These are phyloP conservation scores for Bryoerythrophyllum caledonicum DNA, from an alignment of 225 moss, liverwort and hornwort species.

Conservation along the genomic window DNA sequence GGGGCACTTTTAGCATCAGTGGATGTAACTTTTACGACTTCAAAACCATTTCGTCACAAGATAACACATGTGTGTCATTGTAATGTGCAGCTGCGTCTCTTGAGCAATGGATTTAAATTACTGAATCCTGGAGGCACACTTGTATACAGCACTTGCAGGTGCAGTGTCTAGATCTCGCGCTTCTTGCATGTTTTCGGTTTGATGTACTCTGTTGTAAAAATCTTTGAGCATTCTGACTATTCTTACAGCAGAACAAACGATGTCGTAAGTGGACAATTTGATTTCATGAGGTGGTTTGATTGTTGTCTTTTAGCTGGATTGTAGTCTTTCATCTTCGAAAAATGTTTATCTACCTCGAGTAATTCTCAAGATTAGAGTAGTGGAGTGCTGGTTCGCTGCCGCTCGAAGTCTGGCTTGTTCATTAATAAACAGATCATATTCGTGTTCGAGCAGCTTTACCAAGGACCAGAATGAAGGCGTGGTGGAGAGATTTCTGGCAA, in stretches of 20 bases:
- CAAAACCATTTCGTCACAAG: background rate
- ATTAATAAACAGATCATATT: slow-evolving; percentile 6
- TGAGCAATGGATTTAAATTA: slow-evolving; percentile 83
- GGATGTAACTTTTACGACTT: background rate
- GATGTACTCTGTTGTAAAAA: background rate
- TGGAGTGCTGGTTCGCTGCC: slow-evolving; percentile 15
- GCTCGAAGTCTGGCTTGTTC: slow-evolving; percentile 9
- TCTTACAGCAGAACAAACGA: background rate
- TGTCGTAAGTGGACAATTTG: background rate
- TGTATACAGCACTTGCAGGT: slow-evolving; percentile 99
- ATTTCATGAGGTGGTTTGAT: background rate
- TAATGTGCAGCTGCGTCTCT: slow-evolving; percentile 72
- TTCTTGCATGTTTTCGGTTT: slow-evolving; percentile 14
- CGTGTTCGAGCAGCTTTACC: slow-evolving; percentile 64
- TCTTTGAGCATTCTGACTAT: background rate
- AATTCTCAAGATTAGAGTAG: slow-evolving; percentile 3
- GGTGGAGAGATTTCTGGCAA: slow-evolving; percentile 69
- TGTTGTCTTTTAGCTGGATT: slow-evolving; percentile 1
- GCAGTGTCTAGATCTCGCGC: background rate
- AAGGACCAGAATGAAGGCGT: slow-evolving; percentile 92
- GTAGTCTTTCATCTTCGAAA: background rate
- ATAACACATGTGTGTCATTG: slow-evolving; percentile 18
- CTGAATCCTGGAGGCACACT: slow-evolving; percentile 74
- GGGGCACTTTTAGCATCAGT: background rate
- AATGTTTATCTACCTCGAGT: background rate